These are phyloP conservation scores for Leptoxyphium fumago DNA, from an alignment of 2,329 filamentous ascomycete species.

Conservation along the genomic window DNA sequence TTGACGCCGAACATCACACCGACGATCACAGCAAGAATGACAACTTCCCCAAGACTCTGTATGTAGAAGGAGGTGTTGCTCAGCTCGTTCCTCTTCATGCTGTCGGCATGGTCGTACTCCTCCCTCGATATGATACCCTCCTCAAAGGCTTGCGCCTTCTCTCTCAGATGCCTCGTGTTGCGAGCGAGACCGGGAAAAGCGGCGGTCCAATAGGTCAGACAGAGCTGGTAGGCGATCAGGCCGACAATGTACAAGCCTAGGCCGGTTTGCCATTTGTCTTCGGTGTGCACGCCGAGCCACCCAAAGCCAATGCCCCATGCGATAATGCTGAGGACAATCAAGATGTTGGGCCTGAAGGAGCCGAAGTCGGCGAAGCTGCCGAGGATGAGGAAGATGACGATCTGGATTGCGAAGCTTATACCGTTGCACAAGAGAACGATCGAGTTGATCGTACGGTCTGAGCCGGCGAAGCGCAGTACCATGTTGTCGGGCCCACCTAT, in stretches of 20 bases:
- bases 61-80: constrained; percentile 51
- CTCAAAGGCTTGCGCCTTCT: constrained; percentile 34
- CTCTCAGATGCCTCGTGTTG: constrained; percentile 37
- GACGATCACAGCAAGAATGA: constrained; percentile 50
- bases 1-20: constrained; percentile 47
- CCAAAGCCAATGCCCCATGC: constrained; percentile 51
- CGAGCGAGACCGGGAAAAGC: constrained; percentile 45
- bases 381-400: constrained; percentile 39
- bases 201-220: constrained; percentile 54
- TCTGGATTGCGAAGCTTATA: constrained; percentile 53
- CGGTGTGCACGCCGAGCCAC: constrained; percentile 50
- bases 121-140: constrained; percentile 39
- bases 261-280: constrained; percentile 44
- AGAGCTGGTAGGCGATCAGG: constrained; percentile 51
- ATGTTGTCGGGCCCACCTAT: constrained; percentile 27
- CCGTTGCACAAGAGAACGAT: constrained; percentile 53
- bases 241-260: constrained; percentile 52
- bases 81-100: constrained; percentile 47
- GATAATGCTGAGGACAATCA: constrained; percentile 45
- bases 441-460: constrained; percentile 45
- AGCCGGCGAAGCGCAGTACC: constrained; percentile 41
- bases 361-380: constrained; percentile 50
- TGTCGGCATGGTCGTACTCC: constrained; percentile 47
- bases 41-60: constrained; percentile 46
- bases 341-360: constrained; percentile 46